Evolutionary conservation across 257 asterid genomes (phyloP).

Genomic region (Avicennia marina): DNA sequence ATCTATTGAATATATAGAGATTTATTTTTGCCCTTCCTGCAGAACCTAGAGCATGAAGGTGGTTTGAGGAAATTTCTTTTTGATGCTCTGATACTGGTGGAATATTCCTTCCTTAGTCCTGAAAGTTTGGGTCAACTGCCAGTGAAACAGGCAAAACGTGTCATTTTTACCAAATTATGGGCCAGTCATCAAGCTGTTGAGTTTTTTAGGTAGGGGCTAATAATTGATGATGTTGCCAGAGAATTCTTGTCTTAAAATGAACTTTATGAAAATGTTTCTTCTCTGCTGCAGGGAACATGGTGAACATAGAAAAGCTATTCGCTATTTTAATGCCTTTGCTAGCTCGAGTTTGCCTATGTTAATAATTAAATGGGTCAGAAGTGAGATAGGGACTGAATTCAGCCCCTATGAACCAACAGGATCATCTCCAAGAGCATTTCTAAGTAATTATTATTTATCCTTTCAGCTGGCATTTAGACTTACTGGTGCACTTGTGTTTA

Average conservation of each 20-base stretch:
- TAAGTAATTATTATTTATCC: slow-evolving; percentile 41
- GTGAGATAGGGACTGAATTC: slow-evolving; percentile 32
- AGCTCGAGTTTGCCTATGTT: slow-evolving; percentile 44
- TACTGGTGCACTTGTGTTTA: neutral
- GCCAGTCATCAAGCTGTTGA: slow-evolving; percentile 51
- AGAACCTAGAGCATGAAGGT: slow-evolving; percentile 41
- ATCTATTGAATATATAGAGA: too few species aligned
- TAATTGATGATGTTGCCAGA: neutral
- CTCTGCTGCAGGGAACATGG: slow-evolving; percentile 42
- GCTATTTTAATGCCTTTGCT: slow-evolving; percentile 51
- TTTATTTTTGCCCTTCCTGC: slow-evolving; percentile 13
- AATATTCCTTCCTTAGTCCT: slow-evolving; percentile 59
- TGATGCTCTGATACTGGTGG: slow-evolving; percentile 51
- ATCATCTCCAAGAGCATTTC: slow-evolving; percentile 52
- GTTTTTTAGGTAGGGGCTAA: slow-evolving; percentile 37
- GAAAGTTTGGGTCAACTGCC: slow-evolving; percentile 45
- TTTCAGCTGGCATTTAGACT: neutral
- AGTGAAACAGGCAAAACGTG: slow-evolving; percentile 33
- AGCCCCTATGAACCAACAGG: slow-evolving; percentile 39
- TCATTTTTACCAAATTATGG: slow-evolving; percentile 48
- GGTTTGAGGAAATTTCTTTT: slow-evolving; percentile 44
- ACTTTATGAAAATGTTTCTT: neutral
- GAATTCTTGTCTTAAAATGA: neutral
- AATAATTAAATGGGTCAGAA: slow-evolving; percentile 33
- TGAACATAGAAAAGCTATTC: slow-evolving; percentile 39